Evolutionary conservation across 768 basidiomycete genomes (phyloP), one percentile per base, ranked within the genome.

Genomic region (Crepidotus variabilis): DNA sequence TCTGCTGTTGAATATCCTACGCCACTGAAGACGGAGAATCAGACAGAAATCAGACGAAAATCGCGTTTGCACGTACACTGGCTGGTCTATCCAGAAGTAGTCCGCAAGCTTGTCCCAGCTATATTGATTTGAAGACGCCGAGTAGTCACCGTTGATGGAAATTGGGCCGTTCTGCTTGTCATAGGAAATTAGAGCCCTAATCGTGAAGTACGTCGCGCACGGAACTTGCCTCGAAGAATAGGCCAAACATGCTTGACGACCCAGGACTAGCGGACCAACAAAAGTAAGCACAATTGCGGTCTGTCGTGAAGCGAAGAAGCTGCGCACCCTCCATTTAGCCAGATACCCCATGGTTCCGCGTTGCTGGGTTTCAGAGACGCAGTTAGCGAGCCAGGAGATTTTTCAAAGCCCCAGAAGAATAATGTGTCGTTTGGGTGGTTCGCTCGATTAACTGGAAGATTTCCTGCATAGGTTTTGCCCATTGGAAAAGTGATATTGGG

Each of bases 61-160:
- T 11, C n/a, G 6, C 16, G 10, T 22, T 28, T 28, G 4, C 22
- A 60, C 72, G 52, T 65, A 81, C 79, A 87, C 87, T 49, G 87
- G 88, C 55, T 89, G 85, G 62, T 90, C 89, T 50, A 90, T 72
- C 86, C 85, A 89, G 35, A 90, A 77, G 59, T 80, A 83, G 67
- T 90, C 88, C 1, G 84, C 80, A 20, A 87, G 65, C 21, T 70
- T 77, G 57, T 78, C 72, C 83, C 86, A 88, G 60, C 80, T 78
- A 65, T 82, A 77, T 2, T 75, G 64, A 60, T 89, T 89, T 11
- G 75, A 62, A 16, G 70, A 71, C 2, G 80, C 65, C 8, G 73
- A 76, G 55, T 81, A 82, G 61, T 88, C 71, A 54, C 68, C 67
- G 11, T 75, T 72, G 47, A 90, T 74, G 2, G 76, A 78, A 47